Percentiles rank a stretch among this genome's conserved stretches.
These are phyloP conservation scores for Colletotrichum sp. DNA, from an alignment of 2,329 filamentous ascomycete genomes.

Conservation along the genomic window DNA sequence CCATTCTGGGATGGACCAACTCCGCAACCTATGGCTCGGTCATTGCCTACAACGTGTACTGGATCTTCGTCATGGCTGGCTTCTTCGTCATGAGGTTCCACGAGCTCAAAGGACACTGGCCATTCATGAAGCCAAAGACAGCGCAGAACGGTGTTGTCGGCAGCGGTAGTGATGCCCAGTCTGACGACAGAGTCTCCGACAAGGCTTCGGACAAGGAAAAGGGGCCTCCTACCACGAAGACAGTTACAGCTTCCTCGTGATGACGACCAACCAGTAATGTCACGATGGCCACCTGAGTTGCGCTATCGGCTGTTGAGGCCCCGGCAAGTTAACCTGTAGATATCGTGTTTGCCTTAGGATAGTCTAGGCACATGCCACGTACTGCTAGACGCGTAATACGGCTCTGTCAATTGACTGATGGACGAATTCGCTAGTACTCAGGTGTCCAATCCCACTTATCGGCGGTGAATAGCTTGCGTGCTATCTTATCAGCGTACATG, in stretches of 20 bases:
- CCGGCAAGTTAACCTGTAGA: background rate
- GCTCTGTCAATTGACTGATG: background rate
- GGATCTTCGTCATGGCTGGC: conserved; percentile 72
- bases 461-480: conserved; percentile 60
- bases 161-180: background rate
- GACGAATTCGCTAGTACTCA: conserved; percentile 31
- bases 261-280: no score
- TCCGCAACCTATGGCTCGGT: conserved; percentile 88
- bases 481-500: conserved; percentile 56
- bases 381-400: background rate
- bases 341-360: background rate
- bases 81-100: conserved; percentile 71
- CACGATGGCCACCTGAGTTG: background rate
- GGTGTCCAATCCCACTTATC: conserved; percentile 66
- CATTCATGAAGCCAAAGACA: conserved; percentile 43
- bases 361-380: background rate
- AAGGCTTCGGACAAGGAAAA: background rate
- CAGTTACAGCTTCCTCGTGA: background rate
- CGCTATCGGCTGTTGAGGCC: background rate
- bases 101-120: conserved; percentile 61
- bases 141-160: background rate
- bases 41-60: conserved; percentile 88
- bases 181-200: background rate
- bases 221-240: background rate
- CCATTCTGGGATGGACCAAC: conserved; percentile 86